Base-by-base conservation (phyloP, 179 eudicot genomes). In the Beta lomatogona region DNA sequence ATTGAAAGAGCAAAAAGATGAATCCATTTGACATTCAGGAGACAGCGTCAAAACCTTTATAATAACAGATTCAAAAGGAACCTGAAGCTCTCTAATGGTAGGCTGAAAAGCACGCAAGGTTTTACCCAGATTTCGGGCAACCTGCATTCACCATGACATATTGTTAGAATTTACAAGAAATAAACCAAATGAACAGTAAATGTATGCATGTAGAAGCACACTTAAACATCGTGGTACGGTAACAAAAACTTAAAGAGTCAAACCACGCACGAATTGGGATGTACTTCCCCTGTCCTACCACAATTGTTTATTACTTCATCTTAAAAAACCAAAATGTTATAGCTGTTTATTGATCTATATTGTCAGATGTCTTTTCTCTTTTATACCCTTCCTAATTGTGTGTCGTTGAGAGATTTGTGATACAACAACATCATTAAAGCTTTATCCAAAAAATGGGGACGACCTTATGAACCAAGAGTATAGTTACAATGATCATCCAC, bases 61-160 rank as follows among this genome's bases (percentile, higher is more conserved):
- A 73, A 65, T 52, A 78, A 70, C 14, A 18, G 54, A 67, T 52
- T 80, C 59, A 59, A 79, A 44, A 54, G 9, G 67, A 79, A 89
- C 99, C 98, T 95, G 99, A 88, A 95, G 97, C 88, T 95, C 99
- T 80, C 87, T 88, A 45, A 95, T 95, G 79, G 99, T 92, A 9
- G 99, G 99, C 83, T 95, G 99, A 85, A 95, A 95, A 69, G 88
- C 92, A 55, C 98, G 97, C 79, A 95, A 77, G 55, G 99, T 94
- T 85, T 95, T 91, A 45, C 98, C 99, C 80, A 95, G 82, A 82
- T 90, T 95, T 77, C 91, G 86, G 82, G 99, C 99, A 88, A 92
- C 98, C 99, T 95, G 91, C 83, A 81, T 74, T 66, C 65, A 75
- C 67, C 78, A 79, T 28, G 22, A 69, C 75, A 85, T 18, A 60